Conservation (phyloP, 495 filamentous ascomycete species). For the Aspergillus egyptiacus region DNA sequence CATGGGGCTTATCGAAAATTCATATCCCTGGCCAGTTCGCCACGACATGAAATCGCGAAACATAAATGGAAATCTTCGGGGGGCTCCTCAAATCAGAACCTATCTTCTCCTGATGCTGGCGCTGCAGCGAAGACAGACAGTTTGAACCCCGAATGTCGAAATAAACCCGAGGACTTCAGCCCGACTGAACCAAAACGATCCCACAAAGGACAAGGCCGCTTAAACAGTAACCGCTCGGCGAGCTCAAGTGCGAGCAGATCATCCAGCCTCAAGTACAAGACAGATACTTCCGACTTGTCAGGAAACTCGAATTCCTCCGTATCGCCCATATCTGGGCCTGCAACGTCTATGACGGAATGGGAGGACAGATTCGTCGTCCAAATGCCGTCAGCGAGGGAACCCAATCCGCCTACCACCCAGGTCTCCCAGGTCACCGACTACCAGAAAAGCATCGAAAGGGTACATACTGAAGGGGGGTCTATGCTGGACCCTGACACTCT, state of each 20-base stretch:
- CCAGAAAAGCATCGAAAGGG: constrained; percentile 34
- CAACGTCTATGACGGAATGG: constrained; percentile 34
- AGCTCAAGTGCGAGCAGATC: neutral
- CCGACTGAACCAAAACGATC: constrained; percentile 1
- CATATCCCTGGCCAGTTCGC: constrained; percentile 16
- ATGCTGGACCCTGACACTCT: constrained; percentile 31
- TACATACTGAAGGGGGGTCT: constrained; percentile 23
- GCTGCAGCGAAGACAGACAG: constrained; percentile 26
- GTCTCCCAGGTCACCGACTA: constrained; percentile 37
- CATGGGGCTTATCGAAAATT: constrained; percentile 22
- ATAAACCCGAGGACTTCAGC: constrained; percentile 5
- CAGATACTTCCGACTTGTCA: constrained; percentile 27
- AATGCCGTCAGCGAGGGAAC: constrained; percentile 42
- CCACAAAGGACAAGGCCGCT: constrained; percentile 15
- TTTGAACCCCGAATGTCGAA: constrained; percentile 19
- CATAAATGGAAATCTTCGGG: constrained; percentile 15
- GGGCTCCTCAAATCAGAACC: constrained; percentile 15
- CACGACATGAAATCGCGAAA: constrained; percentile 17
- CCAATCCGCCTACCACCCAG: constrained; percentile 39
- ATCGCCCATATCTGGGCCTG: constrained; percentile 31
- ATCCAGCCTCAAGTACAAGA: constrained; percentile 11
- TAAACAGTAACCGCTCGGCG: constrained; percentile 20
- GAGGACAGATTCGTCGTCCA: constrained; percentile 44
- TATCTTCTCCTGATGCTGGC: constrained; percentile 20
- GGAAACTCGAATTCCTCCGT: constrained; percentile 28